Conservation (phyloP, 257 asterid species). For the Solanum commersonii region DNA sequence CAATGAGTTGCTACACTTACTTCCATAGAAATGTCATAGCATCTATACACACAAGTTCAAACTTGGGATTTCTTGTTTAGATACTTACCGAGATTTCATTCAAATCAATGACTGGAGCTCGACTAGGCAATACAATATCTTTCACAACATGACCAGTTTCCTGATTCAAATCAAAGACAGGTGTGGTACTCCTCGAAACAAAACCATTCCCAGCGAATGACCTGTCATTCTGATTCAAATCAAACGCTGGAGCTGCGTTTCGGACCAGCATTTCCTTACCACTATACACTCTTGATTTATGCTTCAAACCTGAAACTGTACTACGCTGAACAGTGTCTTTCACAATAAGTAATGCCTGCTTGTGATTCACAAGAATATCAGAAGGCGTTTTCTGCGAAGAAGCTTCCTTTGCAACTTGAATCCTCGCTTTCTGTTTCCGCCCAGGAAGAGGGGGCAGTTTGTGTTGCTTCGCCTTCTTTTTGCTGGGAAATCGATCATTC, state of each 20-base stretch:
- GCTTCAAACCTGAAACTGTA: slow-evolving; percentile 16
- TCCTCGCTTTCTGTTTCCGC: slow-evolving; percentile 24
- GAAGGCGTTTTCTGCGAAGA: not conserved
- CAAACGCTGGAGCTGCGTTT: slow-evolving; percentile 1
- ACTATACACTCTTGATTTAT: slow-evolving; percentile 20
- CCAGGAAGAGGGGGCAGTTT: slow-evolving; percentile 31
- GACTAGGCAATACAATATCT: slow-evolving; percentile 33
- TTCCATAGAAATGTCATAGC: not conserved
- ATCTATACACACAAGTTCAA: not conserved
- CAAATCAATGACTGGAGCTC: slow-evolving; percentile 72
- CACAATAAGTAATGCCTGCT: slow-evolving; percentile 2
- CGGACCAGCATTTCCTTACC: slow-evolving; percentile 15
- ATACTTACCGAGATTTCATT: slow-evolving; percentile 70
- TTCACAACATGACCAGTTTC: slow-evolving; percentile 24
- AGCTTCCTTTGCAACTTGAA: slow-evolving; percentile 20
- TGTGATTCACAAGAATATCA: slow-evolving; percentile 16
- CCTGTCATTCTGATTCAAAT: slow-evolving; percentile 33
- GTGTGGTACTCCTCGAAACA: slow-evolving; percentile 3
- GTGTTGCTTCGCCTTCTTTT: slow-evolving; percentile 20
- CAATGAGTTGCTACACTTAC: not conserved
- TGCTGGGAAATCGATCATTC: slow-evolving; percentile 11
- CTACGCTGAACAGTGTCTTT: not conserved
- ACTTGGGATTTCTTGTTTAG: not conserved
- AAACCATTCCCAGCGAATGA: slow-evolving; percentile 21
- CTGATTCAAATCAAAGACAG: slow-evolving; percentile 49